Percentiles rank a stretch among this genome's conserved stretches.
These are phyloP conservation scores for Crotalaria pallida DNA, from an alignment of 306 rosid species.

Conservation along the genomic window DNA sequence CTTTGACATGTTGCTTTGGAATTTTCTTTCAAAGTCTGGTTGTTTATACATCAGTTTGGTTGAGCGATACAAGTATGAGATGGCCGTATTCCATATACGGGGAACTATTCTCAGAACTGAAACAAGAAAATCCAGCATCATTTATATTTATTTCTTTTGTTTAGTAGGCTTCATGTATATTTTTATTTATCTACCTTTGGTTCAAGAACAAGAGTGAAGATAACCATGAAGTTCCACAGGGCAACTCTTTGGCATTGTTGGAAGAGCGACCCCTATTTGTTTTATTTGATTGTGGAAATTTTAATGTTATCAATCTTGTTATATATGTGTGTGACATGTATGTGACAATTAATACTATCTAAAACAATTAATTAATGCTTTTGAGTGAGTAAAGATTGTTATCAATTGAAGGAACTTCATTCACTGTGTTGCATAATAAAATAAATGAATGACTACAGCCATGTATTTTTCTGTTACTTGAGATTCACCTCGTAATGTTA, in stretches of 20 bases:
- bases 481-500: not conserved
- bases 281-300: not conserved
- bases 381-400: not conserved
- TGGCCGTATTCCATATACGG: not conserved
- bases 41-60: not conserved
- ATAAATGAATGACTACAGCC: not conserved
- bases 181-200: not conserved
- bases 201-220: slow-evolving; percentile 10
- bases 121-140: not conserved
- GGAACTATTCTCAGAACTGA: slow-evolving; percentile 3
- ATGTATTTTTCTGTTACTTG: not conserved
- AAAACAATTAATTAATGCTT: too few relatives aligned
- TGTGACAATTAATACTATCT: not conserved
- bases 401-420: not conserved
- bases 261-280: not conserved
- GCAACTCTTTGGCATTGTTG: not conserved
- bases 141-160: slow-evolving; percentile 18
- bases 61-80: not conserved
- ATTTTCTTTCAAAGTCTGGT: not conserved
- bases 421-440: not conserved
- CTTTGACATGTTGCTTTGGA: slow-evolving; percentile 13
- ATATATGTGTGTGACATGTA: not conserved
- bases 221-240: not conserved
- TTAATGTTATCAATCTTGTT: not conserved
- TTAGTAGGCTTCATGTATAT: slow-evolving; percentile 10